A percentile compares a stretch with the other conserved stretches of the same genome.
These are phyloP conservation scores for Magnaporthiopsis incrustans DNA, from an alignment of 2,329 filamentous ascomycete species.

Conservation along the genomic window DNA sequence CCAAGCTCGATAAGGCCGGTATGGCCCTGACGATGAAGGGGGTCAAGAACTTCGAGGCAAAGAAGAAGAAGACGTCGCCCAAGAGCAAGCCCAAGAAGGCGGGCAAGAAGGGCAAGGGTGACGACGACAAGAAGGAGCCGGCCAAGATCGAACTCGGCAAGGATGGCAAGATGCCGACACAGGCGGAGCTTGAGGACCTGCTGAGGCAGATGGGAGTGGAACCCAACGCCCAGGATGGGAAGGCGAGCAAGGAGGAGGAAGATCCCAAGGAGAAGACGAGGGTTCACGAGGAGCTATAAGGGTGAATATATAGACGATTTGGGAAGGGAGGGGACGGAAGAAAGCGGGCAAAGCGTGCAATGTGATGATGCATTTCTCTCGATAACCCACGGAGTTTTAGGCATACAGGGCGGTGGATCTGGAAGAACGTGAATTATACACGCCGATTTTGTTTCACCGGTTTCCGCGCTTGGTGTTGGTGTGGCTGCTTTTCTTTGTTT, in stretches of 20 bases:
- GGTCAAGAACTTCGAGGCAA: conserved; percentile 46
- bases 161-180: conserved; percentile 34
- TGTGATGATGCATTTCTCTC: conserved; percentile 10
- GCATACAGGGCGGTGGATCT: not conserved
- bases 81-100: conserved; percentile 35
- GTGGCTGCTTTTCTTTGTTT: too few species aligned
- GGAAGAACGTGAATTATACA: not conserved
- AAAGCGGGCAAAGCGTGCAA: conserved; percentile 5
- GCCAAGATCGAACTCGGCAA: conserved; percentile 32
- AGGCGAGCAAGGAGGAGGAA: conserved; percentile 18
- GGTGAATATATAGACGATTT: not conserved
- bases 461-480: too few species aligned
- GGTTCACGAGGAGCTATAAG: conserved; percentile 25
- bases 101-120: conserved; percentile 15
- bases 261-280: conserved; percentile 14
- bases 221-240: conserved; percentile 12
- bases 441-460: not conserved
- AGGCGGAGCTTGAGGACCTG: conserved; percentile 41
- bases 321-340: not conserved
- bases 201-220: conserved; percentile 35
- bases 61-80: conserved; percentile 27
- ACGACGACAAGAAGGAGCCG: conserved; percentile 26
- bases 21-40: conserved; percentile 65
- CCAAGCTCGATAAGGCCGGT: conserved; percentile 62
- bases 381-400: conserved; percentile 6